Base-by-base conservation (phyloP, 163 green algal genomes). In the Scenedesmus sp. region DNA sequence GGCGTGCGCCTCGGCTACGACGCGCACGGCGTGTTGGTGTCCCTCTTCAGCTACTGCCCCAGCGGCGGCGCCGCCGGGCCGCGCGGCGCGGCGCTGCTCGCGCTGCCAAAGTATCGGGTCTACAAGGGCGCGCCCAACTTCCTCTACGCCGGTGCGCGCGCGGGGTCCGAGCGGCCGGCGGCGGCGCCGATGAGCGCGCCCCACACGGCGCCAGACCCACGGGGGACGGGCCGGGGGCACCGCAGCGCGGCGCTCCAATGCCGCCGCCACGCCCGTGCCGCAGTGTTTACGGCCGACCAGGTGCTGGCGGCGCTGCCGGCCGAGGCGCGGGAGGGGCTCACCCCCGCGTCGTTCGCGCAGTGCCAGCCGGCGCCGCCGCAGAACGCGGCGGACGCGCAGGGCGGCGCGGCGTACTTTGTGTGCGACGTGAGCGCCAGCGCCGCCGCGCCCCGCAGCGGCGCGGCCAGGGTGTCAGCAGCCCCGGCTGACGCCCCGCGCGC, bases 111-210 rank as follows among this genome's bases (percentile, higher is more conserved):
- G 60, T 34, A 64, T 29, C 71, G 72, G 31, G 60, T 70, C 10
- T 80, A 80, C 60, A 31, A 80, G 24, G 72, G 72, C 4, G 72
- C 60, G 26, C 45, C 72, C 2, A 70, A 70, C 58, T 64, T 80
- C 31, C 44, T 70, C 47, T 80, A 72, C 22, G 45, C 53, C 0
- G n/a, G n/a, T n/a, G n/a, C n/a, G n/a, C n/a, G n/a, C n/a, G n/a
- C 13, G 45, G 45, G 13, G 15, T n/a, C n/a, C n/a, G n/a, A n/a
- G n/a, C n/a, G n/a, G n/a, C n/a, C n/a, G n/a, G n/a, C n/a, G n/a
- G n/a, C n/a, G n/a, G n/a, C n/a, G n/a, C n/a, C n/a, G n/a, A n/a
- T n/a, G n/a, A n/a, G n/a, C n/a, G n/a, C n/a, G n/a, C n/a, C n/a
- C n/a, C n/a, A n/a, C n/a, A n/a, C n/a, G 45, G 13, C 15, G 45